Base-by-base conservation (phyloP, 306 rosid genomes). In the Urtica urens region DNA sequence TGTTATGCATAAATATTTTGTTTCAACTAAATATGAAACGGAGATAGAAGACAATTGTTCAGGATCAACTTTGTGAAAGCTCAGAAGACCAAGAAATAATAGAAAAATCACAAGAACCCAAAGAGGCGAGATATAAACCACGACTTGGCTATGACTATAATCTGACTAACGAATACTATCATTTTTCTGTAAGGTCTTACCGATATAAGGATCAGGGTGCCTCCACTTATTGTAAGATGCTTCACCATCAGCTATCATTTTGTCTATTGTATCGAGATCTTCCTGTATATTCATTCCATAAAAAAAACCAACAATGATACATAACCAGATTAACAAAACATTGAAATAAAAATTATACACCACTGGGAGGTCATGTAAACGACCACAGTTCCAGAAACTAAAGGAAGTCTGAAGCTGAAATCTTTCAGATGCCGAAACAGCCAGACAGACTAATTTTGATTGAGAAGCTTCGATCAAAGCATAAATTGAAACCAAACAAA, bases 131-230 rank as follows among this genome's bases (percentile, higher is more conserved):
- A 12, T 46, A n/a, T 13, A 22, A 24, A 24, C 34, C 7, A 18
- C 6, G 35, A 25, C 28, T 23, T 10, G 1, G 8, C 15, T 14
- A 2, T 46, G 15, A 25, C 30, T 17, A 23, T n/a, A 45, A 10
- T 23, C 50, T 23, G 17, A 23, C 20, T 25, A 8, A 29, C 7
- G 30, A 49, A 27, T 49, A 16, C n/a, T n/a, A 9, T 28, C 54
- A 23, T 2, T 24, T 18, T 11, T 31, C 3, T 51, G 10, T 42
- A 13, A 13, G 38, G 1, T 10, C 55, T 53, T 76, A 88, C 97
- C 97, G 7, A 88, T 75, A 60, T 88, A 88, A 50, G 97, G 97
- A 63, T 88, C 97, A 45, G 97, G 97, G 65, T 88, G 97, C 42
- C 97, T 79, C 80, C 81, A 88, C 75, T 83, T 88, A 60, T 88